A percentile compares a stretch with the other conserved stretches of the same genome.
These are phyloP conservation scores for Madurella mycetomatis DNA, from an alignment of 2,329 filamentous ascomycete genomes.

Conservation along the genomic window DNA sequence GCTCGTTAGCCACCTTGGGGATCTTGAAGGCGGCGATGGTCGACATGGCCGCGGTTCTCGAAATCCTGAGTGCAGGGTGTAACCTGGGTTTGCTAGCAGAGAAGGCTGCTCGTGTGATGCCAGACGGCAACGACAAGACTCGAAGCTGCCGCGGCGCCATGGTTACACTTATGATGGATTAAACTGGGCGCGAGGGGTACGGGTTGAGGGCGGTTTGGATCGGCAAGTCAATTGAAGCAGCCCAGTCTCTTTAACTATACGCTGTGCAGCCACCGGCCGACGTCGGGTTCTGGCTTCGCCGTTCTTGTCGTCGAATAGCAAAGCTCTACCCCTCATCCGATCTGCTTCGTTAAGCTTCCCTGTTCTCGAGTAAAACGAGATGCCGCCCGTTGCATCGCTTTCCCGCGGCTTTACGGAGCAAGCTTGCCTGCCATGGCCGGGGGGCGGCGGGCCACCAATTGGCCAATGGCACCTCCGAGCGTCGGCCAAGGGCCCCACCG, in stretches of 20 bases:
- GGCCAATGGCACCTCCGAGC: conserved; percentile 16
- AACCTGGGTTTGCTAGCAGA: conserved; percentile 19
- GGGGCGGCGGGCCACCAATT: conserved; percentile 13
- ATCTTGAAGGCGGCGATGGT: conserved; percentile 82
- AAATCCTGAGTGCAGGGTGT: conserved; percentile 3
- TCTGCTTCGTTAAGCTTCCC: neutral
- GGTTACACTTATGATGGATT: neutral
- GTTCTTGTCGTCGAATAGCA: conserved; percentile 3
- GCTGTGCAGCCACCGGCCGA: neutral
- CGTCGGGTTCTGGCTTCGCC: neutral
- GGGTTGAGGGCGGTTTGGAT: conserved; percentile 11
- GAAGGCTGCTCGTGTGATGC: conserved; percentile 17
- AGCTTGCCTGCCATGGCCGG: conserved; percentile 4
- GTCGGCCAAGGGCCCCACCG: neutral
- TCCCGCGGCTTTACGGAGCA: conserved; percentile 27
- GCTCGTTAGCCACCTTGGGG: conserved; percentile 84
- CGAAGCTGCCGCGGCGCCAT: conserved; percentile 23
- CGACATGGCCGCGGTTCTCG: conserved; percentile 33
- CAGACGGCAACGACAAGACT: conserved; percentile 17
- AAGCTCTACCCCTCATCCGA: conserved; percentile 15
- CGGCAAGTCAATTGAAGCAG: conserved; percentile 12
- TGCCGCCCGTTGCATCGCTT: conserved; percentile 24
- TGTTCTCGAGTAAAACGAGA: neutral
- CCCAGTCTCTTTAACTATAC: neutral
- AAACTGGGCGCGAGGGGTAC: neutral